phyloP scores from a whole-genome alignment of 164 flowering plant species.

The Vitis amurensis region DNA sequence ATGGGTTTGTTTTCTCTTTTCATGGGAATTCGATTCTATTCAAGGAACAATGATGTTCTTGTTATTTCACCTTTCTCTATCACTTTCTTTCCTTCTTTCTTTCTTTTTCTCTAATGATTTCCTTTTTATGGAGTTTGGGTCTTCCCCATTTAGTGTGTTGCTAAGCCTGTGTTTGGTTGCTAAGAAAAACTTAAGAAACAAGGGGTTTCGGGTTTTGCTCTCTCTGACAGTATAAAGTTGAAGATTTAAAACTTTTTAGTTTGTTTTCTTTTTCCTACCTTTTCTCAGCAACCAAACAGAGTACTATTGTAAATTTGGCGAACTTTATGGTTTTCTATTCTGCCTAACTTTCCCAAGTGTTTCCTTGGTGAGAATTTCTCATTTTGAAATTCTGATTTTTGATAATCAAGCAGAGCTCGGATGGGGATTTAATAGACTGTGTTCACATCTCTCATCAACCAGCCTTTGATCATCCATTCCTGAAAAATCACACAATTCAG shows the following conservation, averaged over 20 bases:
- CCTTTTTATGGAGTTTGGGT: neutral
- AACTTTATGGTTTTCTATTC: too few species aligned
- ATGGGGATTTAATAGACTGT: constrained; percentile 97
- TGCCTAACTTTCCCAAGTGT: neutral
- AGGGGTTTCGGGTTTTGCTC: too few species aligned
- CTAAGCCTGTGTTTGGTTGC: too few species aligned
- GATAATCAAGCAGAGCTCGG: constrained; percentile 72
- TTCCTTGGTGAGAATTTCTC: constrained; percentile 2
- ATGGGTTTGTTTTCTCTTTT: neutral
- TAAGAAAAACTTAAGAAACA: too few species aligned
- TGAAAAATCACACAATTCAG: constrained; percentile 91
- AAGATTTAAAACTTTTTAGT: too few species aligned
- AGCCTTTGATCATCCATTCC: constrained; percentile 94
- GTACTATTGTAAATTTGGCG: too few species aligned
- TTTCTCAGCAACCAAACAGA: too few species aligned
- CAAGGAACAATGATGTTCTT: constrained; percentile 2
- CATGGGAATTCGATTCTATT: neutral
- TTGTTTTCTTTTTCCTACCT: too few species aligned
- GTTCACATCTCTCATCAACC: constrained; percentile 79
- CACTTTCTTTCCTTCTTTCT: neutral
- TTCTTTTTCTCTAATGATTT: constrained; percentile 1
- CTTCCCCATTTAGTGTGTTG: neutral
- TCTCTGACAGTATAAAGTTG: too few species aligned
- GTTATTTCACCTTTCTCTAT: neutral
- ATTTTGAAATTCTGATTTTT: neutral